Evolutionary conservation across 2,329 filamentous ascomycete species (phyloP), one percentile per base, ranked within the genome.

Genomic region (Colletotrichum chlorophyti): DNA sequence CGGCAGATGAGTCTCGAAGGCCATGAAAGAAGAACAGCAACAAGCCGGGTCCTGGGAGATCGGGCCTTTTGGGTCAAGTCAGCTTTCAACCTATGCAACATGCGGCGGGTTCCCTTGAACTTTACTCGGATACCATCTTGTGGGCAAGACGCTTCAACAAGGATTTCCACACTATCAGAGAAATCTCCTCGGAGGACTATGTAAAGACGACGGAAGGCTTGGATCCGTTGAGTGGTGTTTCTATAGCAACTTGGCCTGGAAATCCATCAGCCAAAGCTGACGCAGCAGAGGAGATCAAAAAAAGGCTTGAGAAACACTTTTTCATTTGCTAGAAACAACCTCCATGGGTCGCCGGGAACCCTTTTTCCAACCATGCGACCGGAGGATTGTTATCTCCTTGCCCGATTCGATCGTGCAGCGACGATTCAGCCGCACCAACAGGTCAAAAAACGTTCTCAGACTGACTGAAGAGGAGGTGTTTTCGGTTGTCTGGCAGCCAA

Each of bases 111-210:
- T 67, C 68, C 17, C 12, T 69, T 3, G 60, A 65, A 2, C 32
- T 65, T 0, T 47, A 71, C 4, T 49, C 51, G 5, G 65, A 68
- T 4, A 67, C 65, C 1, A 26, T 71, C 6, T 27, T 62, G 0
- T 72, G 70, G 71, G 68, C 66, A 2, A 61, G 65, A 6, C 67
- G 70, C 6, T 73, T 69, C 35, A 66, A 68, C 50, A 71, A 68
- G n/a, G 70, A 72, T 32, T 24, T 55, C 2, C 34, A 61, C 9
- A 55, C 64, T 0, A 52, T 62, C 6, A 51, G 24, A 3, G 40
- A 48, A 4, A 4, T 71, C 3, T 73, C 70, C 35, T 27, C 17
- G 11, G 17, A 10, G 9, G 12, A 11, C 8, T 14, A 11, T 17
- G 3, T 55, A 4, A 14, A 34, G 12, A 40, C 38, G 5, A 11